phyloP scores from a whole-genome alignment of 306 rosid species.

The Cucurbita ficifolia region DNA sequence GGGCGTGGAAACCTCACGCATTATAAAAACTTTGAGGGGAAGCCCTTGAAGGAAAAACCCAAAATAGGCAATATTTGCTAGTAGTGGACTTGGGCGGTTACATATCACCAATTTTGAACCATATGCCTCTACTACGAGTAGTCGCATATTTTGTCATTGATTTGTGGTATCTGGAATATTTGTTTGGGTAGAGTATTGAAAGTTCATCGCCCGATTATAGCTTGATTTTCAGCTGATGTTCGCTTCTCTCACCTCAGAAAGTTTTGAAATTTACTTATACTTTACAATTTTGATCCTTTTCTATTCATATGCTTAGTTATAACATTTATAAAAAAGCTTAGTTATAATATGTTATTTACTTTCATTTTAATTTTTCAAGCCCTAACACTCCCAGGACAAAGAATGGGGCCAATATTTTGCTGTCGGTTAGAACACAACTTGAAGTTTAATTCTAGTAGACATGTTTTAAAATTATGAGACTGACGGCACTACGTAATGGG shows the following conservation, averaged over 20 bases:
- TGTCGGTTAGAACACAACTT: conserved; percentile 33
- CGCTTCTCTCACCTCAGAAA: not conserved
- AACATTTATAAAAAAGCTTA: not conserved
- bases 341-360: not conserved
- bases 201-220: not conserved
- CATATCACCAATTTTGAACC: not conserved
- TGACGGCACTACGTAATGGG: too few relatives aligned
- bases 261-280: not conserved
- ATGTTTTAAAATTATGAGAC: too few relatives aligned
- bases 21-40: too few relatives aligned
- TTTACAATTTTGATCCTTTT: not conserved
- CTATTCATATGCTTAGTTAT: too few relatives aligned
- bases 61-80: too few relatives aligned
- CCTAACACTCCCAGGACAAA: conserved; percentile 85
- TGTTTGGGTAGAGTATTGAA: not conserved
- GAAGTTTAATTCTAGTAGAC: not conserved
- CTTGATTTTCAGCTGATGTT: not conserved
- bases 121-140: not conserved
- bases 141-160: not conserved
- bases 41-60: too few relatives aligned
- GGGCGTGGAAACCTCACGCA: too few relatives aligned
- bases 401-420: conserved; percentile 84
- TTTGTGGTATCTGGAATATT: not conserved
- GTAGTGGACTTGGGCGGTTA: too few relatives aligned
- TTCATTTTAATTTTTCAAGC: conserved; percentile 46